Evolutionary conservation across 2,329 filamentous ascomycete genomes (phyloP), one percentile per base, ranked within the genome.

Genomic region (Achaetomium macrosporum): DNA sequence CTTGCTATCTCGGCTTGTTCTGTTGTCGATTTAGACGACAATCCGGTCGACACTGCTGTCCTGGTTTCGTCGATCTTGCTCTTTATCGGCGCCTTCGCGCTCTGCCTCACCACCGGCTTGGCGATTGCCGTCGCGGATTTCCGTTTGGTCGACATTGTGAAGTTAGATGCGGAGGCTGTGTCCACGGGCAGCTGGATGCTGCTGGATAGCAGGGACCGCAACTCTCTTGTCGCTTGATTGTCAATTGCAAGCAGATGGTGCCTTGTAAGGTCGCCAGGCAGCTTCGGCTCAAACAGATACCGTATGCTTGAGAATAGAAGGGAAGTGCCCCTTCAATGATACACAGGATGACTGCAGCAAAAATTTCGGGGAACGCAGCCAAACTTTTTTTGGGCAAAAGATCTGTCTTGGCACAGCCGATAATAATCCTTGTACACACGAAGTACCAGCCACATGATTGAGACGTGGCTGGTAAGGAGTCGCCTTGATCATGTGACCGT

Each of bases 91-190:
- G 72, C 66, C 64, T 78, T 81, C 53, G 79, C 79, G 64, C 72
- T 76, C 51, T 74, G 71, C 66, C 75, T 79, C 55, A 78, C 71
- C 13, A 74, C 71, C 0, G 82, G 82, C 54, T 76, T 70, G 53
- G 77, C 79, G 63, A 85, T 72, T 69, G 77, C 78, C 57, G 74
- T 73, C 55, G 78, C 70, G 53, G 76, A 72, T 75, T 83, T 85
- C 65, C 81, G 73, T 69, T 82, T 85, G 42, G 80, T 77, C 56
- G 81, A 80, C 76, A 83, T 82, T 56, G 56, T 65, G 49, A 33
- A 12, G 52, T 17, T 35, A 45, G 36, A 19, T 35, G 52, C 45
- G 47, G 43, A 11, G 31, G 39, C 17, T 29, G 51, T 41, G 47
- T 43, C 41, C 17, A 30, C 7, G 30, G 33, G 16, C n/a, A 11